A percentile compares a stretch with the other conserved stretches of the same genome.
phyloP scores from a whole-genome alignment of 2,329 filamentous ascomycete genomes.

The Xylariaceae sp. region DNA sequence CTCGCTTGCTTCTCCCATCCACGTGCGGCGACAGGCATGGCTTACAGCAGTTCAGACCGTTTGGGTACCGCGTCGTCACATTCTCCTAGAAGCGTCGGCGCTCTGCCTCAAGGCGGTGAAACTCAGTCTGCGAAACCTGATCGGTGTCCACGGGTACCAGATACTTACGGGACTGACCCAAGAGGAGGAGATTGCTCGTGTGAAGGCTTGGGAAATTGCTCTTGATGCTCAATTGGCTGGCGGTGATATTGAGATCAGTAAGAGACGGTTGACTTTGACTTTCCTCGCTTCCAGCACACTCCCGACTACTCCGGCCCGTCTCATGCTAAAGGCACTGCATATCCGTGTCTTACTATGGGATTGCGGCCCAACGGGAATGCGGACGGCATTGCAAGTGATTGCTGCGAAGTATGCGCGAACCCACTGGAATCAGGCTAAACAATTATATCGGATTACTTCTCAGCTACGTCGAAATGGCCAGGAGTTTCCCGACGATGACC shows the following conservation, averaged over 20 bases:
- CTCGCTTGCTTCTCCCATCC: slow-evolving; percentile 73
- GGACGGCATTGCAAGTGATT: slow-evolving; percentile 59
- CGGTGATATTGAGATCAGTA: slow-evolving; percentile 84
- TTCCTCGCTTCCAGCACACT: slow-evolving; percentile 83
- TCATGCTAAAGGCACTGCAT: slow-evolving; percentile 91
- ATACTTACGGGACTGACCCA: slow-evolving; percentile 72
- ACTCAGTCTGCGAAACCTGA: slow-evolving; percentile 69
- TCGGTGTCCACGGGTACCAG: slow-evolving; percentile 73
- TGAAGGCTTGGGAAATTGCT: slow-evolving; percentile 91
- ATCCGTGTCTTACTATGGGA: slow-evolving; percentile 87
- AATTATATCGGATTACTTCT: slow-evolving; percentile 49
- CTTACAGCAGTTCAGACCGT: slow-evolving; percentile 88
- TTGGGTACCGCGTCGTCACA: slow-evolving; percentile 82
- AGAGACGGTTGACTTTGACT: slow-evolving; percentile 77
- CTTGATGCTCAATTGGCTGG: slow-evolving; percentile 89
- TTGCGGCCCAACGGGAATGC: slow-evolving; percentile 58
- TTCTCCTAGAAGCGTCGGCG: slow-evolving; percentile 78
- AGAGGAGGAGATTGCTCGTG: slow-evolving; percentile 77
- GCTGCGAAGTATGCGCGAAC: slow-evolving; percentile 68
- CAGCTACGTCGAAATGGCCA: slow-evolving; percentile 38
- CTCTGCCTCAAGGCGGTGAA: slow-evolving; percentile 76
- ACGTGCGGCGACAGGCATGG: slow-evolving; percentile 85
- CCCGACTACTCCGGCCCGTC: slow-evolving; percentile 71
- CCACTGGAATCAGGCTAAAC: slow-evolving; percentile 76
- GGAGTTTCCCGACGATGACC: slow-evolving; percentile 54